phyloP scores from a whole-genome alignment of 441 rosid species.

The Raphanus hybrid region DNA sequence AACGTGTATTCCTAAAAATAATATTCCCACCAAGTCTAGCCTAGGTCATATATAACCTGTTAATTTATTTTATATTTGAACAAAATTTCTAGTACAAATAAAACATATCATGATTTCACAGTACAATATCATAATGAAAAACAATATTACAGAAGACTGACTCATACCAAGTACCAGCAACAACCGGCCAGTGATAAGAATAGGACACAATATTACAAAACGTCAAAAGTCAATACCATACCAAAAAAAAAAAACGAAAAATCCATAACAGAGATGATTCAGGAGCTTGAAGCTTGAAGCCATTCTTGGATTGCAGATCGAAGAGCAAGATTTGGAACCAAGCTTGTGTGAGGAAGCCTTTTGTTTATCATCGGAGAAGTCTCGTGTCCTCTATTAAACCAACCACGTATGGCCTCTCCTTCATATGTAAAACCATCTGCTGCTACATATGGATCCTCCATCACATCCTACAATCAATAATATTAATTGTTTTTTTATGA shows the following conservation, averaged over 20 bases:
- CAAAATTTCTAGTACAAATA: no score
- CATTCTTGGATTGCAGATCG: constrained; percentile 84
- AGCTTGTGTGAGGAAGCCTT: constrained; percentile 56
- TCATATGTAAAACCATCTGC: constrained; percentile 91
- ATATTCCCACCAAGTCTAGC: no score
- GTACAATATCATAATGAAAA: background rate
- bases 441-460: constrained; percentile 87
- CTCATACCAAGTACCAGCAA: background rate
- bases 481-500: no score
- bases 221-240: background rate
- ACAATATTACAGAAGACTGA: background rate
- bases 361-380: constrained; percentile 78
- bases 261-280: background rate
- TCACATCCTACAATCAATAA: constrained; percentile 67
- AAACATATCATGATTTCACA: background rate
- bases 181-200: background rate
- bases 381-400: constrained; percentile 80
- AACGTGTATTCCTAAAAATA: no score
- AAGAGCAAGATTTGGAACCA: constrained; percentile 80
- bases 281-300: constrained; percentile 43
- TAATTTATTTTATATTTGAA: no score
- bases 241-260: background rate
- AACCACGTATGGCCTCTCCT: constrained; percentile 76
- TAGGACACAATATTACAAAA: background rate
- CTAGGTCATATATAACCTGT: no score